These are phyloP conservation scores for Cyclostephanos tholiformis DNA, from an alignment of 108 stramenopile species.

Conservation along the genomic window DNA sequence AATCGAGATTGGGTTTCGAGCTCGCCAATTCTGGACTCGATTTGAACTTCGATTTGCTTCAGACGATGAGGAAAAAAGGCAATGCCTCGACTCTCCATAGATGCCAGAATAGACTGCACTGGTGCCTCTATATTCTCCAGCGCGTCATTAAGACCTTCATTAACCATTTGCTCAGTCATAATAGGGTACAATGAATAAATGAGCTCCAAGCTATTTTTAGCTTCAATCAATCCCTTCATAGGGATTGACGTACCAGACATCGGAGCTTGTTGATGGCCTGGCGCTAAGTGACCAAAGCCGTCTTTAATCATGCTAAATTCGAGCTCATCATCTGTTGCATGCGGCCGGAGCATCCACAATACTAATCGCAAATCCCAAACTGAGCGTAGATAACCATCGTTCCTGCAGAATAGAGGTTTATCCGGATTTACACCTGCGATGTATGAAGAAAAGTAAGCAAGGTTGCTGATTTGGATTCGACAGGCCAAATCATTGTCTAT, in stretches of 20 bases:
- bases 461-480: background rate
- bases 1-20: conserved; percentile 29
- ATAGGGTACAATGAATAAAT: conserved; percentile 39
- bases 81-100: conserved; percentile 59
- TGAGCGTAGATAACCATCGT: conserved; percentile 24
- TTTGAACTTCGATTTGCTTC: conserved; percentile 22
- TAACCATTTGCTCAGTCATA: conserved; percentile 27
- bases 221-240: conserved; percentile 33
- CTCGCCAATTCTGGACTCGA: conserved; percentile 33
- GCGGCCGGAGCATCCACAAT: conserved; percentile 49
- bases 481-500: conserved; percentile 27
- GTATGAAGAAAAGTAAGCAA: conserved; percentile 15
- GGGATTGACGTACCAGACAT: conserved; percentile 10
- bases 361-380: conserved; percentile 51
- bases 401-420: background rate
- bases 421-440: conserved; percentile 13
- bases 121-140: conserved; percentile 48
- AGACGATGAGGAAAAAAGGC: conserved; percentile 43
- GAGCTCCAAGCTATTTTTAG: conserved; percentile 34
- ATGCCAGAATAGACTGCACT: conserved; percentile 42
- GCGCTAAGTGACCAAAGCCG: conserved; percentile 46
- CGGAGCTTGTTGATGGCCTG: background rate
- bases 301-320: conserved; percentile 34
- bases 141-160: conserved; percentile 31
- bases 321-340: conserved; percentile 33